Base-by-base conservation (phyloP, 148 eudicot genomes). In the Heliamphora exappendiculata region DNA sequence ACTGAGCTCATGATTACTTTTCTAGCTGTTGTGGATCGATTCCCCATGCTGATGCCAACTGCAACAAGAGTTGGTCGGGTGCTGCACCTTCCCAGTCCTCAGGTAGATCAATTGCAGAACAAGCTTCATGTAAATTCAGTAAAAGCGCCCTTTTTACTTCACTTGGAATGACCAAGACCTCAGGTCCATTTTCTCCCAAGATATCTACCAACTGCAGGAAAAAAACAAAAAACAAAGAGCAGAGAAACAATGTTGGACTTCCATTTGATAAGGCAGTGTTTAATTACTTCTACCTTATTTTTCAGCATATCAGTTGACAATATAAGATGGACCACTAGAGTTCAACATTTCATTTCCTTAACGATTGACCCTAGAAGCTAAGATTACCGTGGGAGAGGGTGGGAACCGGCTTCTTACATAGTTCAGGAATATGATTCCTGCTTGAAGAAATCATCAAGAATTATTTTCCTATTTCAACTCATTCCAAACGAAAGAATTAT, bases 11-110 rank as follows among this genome's bases (percentile, higher is more conserved):
- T 29, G 53, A 65, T 76, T 83, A 88, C 75, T 91, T 93, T 64
- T 84, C 87, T 29, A 86, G 78, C 63, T 89, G 88, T 74, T 87
- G 92, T 74, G 91, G 83, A 88, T 93, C 89, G 39, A 95, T 95
- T 64, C 82, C 92, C 99, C 99, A 95, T 71, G 86, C 88, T 2
- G 94, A 86, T 50, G 97, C 98, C 79, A 95, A 76, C 76, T 93
- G 99, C 81, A 89, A 72, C 82, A 95, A 76, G 20, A 93, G 94
- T 78, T 95, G 97, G 63, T 91, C 94, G 0, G 99, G 99, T 70
- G 91, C 42, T 34, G 88, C 87, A 66, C 97, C 98, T 83, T 91
- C 97, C 98, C 99, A 93, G 78, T 92, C 96, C 76, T 95, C 97
- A 0, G 98, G 90, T 12, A 83, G 89, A 19, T 92, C 98, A 41